These are phyloP conservation scores for Rhodotorula paludigena DNA, from an alignment of 768 basidiomycete species.

Conservation along the genomic window DNA sequence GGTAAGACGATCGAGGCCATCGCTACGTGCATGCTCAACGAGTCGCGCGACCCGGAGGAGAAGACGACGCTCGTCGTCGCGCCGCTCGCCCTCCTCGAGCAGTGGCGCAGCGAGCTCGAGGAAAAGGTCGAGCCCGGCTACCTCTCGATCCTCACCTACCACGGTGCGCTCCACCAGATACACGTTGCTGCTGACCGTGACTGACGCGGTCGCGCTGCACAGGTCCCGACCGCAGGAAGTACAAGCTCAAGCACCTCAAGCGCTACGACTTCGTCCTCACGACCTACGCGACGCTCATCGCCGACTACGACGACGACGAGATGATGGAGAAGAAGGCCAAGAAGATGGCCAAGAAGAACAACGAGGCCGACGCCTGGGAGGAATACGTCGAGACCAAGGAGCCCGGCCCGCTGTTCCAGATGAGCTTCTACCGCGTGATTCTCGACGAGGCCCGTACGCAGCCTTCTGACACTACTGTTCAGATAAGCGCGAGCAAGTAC, in stretches of 20 bases:
- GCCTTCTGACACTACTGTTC: not conserved
- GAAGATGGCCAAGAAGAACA: not conserved
- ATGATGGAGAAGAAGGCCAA: not conserved
- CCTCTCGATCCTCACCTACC: conserved; percentile 59
- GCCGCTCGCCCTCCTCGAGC: conserved; percentile 58
- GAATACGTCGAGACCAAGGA: conserved; percentile 32
- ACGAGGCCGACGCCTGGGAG: conserved; percentile 2
- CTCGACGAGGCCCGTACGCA: conserved; percentile 53
- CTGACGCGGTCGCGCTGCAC: not conserved
- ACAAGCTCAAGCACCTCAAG: conserved; percentile 51
- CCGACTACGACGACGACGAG: conserved; percentile 45
- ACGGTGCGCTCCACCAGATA: conserved; percentile 51
- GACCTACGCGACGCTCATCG: conserved; percentile 47
- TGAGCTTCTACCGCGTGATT: conserved; percentile 47
- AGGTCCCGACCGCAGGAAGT: conserved; percentile 47
- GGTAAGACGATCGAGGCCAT: conserved; percentile 94
- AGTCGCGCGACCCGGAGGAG: conserved; percentile 52
- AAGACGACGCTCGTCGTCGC: conserved; percentile 67
- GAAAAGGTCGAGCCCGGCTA: conserved; percentile 50
- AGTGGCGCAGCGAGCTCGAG: conserved; percentile 51
- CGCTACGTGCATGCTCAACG: conserved; percentile 61
- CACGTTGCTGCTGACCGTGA: conserved; percentile 41
- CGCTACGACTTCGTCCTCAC: conserved; percentile 63
- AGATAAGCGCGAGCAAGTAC: conserved; percentile 41
- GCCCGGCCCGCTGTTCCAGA: conserved; percentile 45